Conservation (phyloP, 176 grass and related monocot species). For the Leersia perrieri region DNA sequence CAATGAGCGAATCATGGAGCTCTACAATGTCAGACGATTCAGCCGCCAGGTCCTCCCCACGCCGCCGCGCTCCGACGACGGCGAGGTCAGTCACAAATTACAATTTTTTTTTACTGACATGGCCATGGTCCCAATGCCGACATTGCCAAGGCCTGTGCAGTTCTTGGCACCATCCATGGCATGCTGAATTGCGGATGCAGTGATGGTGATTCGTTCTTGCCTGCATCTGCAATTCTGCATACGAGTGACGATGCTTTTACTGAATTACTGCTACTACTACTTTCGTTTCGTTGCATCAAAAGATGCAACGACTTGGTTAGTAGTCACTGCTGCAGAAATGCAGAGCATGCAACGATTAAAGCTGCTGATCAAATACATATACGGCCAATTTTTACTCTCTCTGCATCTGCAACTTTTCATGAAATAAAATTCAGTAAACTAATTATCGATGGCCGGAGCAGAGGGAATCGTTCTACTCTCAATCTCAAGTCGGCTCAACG, state of each 20-base stretch:
- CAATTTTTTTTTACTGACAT: no score
- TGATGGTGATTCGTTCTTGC: not conserved
- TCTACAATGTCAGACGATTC: constrained; percentile 69
- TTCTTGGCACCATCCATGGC: not conserved
- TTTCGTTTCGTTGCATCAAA: not conserved
- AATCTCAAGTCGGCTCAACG: constrained; percentile 36
- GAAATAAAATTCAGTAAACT: not conserved
- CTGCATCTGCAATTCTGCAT: not conserved
- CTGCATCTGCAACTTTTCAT: not conserved
- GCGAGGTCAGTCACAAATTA: constrained; percentile 33
- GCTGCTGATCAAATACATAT: not conserved
- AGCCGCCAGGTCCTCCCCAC: constrained; percentile 58
- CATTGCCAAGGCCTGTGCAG: not conserved
- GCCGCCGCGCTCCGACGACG: constrained; percentile 47
- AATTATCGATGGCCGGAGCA: not conserved
- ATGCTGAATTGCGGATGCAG: not conserved
- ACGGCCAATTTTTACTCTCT: not conserved
- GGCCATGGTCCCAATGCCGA: not conserved
- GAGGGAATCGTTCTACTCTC: constrained; percentile 58
- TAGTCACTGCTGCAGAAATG: not conserved
- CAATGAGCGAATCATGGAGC: constrained; percentile 70
- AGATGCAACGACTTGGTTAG: not conserved
- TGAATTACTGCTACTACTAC: not conserved
- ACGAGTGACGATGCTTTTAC: not conserved
- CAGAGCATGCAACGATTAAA: not conserved